Percentiles rank a stretch among this genome's conserved stretches.
phyloP scores from a whole-genome alignment of 495 filamentous ascomycete species.

The Penicillium soppii region DNA sequence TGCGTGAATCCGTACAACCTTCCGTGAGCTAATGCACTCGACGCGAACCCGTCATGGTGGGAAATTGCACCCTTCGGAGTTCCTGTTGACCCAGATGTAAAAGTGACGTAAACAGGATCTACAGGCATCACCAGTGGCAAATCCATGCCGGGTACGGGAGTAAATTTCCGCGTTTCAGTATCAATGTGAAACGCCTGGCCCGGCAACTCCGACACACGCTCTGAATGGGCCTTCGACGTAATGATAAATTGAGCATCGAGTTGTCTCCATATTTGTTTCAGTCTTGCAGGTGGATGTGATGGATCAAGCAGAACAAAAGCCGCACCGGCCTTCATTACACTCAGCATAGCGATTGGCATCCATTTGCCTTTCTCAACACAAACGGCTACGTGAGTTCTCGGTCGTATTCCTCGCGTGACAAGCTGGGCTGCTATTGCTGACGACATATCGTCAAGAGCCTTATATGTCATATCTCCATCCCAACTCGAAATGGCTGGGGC shows the following conservation, averaged over 20 bases:
- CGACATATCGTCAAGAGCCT: neutral
- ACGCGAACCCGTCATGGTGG: neutral
- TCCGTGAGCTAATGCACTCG: constrained; percentile 8
- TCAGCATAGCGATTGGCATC: constrained; percentile 32
- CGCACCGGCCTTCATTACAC: constrained; percentile 38
- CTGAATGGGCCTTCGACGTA: no score
- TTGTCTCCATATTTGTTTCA: no score
- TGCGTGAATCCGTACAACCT: constrained; percentile 41
- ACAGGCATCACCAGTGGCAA: neutral
- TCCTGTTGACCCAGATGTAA: constrained; percentile 37
- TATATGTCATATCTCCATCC: constrained; percentile 5
- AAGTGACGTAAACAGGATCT: constrained; percentile 1
- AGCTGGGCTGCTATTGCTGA: neutral
- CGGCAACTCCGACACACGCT: no score
- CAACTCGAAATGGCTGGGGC: neutral
- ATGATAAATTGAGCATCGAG: no score
- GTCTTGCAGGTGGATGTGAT: neutral
- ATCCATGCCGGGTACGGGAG: no score
- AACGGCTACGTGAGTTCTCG: neutral
- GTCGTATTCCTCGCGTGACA: constrained; percentile 5
- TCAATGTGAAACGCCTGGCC: no score
- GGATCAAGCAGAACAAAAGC: constrained; percentile 47
- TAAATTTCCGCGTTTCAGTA: no score
- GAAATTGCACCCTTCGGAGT: constrained; percentile 40
- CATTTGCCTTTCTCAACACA: constrained; percentile 25